phyloP scores from a whole-genome alignment of 163 green algal species.

The Scenedesmus sp. region DNA sequence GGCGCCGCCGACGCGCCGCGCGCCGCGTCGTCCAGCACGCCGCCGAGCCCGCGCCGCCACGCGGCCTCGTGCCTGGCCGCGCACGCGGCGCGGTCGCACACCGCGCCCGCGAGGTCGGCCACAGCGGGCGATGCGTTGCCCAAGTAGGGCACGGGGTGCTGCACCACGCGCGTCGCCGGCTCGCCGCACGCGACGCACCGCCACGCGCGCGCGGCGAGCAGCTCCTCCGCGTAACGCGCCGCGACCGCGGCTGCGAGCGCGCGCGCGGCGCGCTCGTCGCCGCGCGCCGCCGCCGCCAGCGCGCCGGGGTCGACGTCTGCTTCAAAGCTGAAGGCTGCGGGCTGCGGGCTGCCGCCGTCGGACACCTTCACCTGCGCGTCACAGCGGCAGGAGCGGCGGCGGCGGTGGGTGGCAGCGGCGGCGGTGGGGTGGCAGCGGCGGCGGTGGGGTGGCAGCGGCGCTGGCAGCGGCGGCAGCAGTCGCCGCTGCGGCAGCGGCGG shows the following conservation, averaged over 20 bases:
- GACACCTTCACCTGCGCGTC: no score
- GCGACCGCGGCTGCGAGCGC: not conserved
- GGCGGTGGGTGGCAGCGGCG: no score
- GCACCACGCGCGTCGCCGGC: not conserved
- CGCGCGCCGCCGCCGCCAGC: not conserved
- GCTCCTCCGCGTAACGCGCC: not conserved
- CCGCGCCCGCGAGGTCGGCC: not conserved
- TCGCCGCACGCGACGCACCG: not conserved
- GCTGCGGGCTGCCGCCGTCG: no score
- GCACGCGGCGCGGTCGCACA: not conserved
- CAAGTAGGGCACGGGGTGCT: conserved; percentile 17
- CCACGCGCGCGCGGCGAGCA: not conserved
- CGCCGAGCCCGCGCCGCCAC: not conserved
- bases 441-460: no score
- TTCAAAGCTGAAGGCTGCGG: conserved; percentile 7
- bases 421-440: no score
- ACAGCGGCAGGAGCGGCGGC: no score
- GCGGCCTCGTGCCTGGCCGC: not conserved
- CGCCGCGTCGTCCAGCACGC: not conserved
- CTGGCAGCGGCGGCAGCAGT: no score
- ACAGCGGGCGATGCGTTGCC: not conserved
- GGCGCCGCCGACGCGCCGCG: not conserved
- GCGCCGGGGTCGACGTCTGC: not conserved
- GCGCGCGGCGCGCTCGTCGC: not conserved
- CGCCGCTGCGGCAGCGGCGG: no score